Conservation (phyloP, 768 basidiomycete species). For the Floccularia luteovirens region DNA sequence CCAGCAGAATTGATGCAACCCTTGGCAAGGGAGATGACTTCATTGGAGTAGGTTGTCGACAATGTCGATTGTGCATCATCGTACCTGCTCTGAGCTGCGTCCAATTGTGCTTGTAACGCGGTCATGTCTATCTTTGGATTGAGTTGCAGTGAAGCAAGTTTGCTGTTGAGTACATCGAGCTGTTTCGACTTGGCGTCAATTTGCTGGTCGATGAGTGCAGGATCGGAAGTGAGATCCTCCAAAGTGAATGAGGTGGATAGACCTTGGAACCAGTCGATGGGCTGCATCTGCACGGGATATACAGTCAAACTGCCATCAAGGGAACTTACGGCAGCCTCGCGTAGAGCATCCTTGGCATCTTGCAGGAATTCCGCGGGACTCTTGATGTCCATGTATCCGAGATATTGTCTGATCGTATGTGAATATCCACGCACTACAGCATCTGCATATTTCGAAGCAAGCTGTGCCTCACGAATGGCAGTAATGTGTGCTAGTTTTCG, state of each 20-base stretch:
- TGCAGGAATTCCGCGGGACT: conserved; percentile 15
- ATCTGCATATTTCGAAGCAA: conserved; percentile 16
- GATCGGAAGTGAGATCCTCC: conserved; percentile 17
- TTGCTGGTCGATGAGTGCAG: conserved; percentile 14
- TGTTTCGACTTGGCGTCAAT: conserved; percentile 14
- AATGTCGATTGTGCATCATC: conserved; percentile 12
- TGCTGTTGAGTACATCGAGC: conserved; percentile 15
- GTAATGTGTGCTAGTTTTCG: not conserved
- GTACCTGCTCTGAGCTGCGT: conserved; percentile 9
- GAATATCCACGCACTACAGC: conserved; percentile 20
- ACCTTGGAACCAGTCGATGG: conserved; percentile 19
- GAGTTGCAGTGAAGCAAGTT: conserved; percentile 11
- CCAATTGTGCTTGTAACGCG: conserved; percentile 10
- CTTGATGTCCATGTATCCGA: conserved; percentile 17
- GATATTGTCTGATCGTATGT: conserved; percentile 16
- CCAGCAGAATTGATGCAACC: conserved; percentile 11
- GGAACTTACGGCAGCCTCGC: conserved; percentile 17
- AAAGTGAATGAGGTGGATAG: conserved; percentile 17
- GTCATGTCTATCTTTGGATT: conserved; percentile 10
- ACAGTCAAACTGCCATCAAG: conserved; percentile 16
- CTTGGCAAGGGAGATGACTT: conserved; percentile 15
- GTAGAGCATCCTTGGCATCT: conserved; percentile 17
- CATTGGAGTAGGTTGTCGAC: conserved; percentile 10
- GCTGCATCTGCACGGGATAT: conserved; percentile 17
- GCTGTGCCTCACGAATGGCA: not conserved